Percentiles rank a stretch among this genome's conserved stretches.
phyloP scores from a whole-genome alignment of 108 stramenopile species.

The Hondaea fermentalgiana region DNA sequence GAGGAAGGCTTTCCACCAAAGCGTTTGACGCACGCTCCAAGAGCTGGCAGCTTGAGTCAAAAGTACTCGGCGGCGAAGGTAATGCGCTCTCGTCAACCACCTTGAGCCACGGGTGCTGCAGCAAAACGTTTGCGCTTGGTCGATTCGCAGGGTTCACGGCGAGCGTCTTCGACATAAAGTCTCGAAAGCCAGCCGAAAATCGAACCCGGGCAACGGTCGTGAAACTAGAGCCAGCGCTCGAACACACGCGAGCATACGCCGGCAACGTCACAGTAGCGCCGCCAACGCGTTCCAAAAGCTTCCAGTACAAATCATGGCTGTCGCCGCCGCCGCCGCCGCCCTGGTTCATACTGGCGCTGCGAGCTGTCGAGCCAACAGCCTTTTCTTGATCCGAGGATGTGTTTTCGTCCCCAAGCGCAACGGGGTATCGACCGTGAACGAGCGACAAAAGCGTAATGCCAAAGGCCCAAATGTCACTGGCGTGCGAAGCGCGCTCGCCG shows the following conservation, averaged over 20 bases:
- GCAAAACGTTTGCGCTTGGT: background rate
- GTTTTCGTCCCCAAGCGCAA: background rate
- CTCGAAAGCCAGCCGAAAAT: background rate
- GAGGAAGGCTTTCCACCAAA: background rate
- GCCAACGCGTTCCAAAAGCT: background rate
- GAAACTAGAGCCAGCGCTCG: background rate
- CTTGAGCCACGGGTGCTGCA: background rate
- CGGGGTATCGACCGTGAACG: background rate
- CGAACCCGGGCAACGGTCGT: background rate
- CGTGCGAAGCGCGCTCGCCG: background rate
- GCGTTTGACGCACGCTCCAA: background rate
- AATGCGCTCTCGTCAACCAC: background rate
- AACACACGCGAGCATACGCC: background rate
- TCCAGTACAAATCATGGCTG: background rate
- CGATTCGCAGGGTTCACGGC: background rate
- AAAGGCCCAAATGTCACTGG: slow-evolving; percentile 2
- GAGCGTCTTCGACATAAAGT: background rate
- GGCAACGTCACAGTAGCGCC: background rate
- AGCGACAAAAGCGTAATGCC: background rate
- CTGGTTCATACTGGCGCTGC: background rate
- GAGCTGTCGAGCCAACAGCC: too few relatives aligned
- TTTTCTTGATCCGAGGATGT: too few relatives aligned
- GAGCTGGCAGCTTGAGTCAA: background rate
- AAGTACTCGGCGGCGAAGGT: background rate
- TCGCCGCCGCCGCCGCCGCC: background rate